Conservation (phyloP, 345 rosid species). For the Limnanthes douglasii region DNA sequence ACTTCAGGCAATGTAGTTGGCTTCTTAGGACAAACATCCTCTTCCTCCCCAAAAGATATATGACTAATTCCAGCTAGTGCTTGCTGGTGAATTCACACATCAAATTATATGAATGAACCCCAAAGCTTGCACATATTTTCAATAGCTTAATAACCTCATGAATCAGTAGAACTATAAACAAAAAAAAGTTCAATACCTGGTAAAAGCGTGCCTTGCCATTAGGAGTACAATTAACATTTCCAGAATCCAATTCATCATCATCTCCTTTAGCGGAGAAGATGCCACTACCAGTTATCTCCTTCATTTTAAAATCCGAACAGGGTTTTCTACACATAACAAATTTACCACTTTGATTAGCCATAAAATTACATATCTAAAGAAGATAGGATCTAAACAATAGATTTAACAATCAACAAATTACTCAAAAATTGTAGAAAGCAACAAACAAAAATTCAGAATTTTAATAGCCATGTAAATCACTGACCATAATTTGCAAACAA, state of each 20-base stretch:
- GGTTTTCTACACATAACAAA: constrained; percentile 43
- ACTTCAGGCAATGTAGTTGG: constrained; percentile 65
- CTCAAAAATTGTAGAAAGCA: too few species aligned
- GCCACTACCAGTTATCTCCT: constrained; percentile 95
- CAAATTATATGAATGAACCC: not conserved
- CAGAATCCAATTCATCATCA: constrained; percentile 32
- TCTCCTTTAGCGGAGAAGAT: constrained; percentile 57
- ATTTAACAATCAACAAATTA: too few species aligned
- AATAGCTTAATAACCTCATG: too few species aligned
- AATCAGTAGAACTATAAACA: not conserved
- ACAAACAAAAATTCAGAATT: too few species aligned
- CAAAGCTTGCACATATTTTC: not conserved
- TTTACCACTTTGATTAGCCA: constrained; percentile 6
- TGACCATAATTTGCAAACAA: too few species aligned
- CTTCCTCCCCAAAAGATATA: constrained; percentile 86
- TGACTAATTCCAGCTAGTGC: constrained; percentile 80
- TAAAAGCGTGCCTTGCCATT: constrained; percentile 51
- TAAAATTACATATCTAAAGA: too few species aligned
- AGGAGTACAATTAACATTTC: constrained; percentile 28
- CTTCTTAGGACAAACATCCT: constrained; percentile 52
- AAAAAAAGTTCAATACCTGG: constrained; percentile 30
- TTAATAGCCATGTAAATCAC: too few species aligned
- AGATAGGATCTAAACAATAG: too few species aligned
- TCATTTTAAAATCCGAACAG: constrained; percentile 84
- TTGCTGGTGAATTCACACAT: constrained; percentile 27